phyloP scores from a whole-genome alignment of 805 yeast genomes.

The Saccharomycopsis olivae region DNA sequence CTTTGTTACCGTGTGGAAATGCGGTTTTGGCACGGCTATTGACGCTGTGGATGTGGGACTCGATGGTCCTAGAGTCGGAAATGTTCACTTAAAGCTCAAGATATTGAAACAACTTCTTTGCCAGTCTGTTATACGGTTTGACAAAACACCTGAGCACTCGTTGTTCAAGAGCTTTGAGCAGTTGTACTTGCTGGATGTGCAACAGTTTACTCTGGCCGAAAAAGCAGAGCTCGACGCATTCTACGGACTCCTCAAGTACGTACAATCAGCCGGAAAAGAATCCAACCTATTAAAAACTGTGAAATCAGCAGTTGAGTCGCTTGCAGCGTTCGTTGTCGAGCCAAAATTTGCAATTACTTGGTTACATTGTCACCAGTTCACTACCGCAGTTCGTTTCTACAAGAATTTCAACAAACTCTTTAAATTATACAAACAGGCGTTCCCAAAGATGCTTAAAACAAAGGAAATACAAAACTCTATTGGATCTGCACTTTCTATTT shows the following conservation, averaged over 20 bases:
- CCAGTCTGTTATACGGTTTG: not conserved
- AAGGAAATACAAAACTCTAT: no score
- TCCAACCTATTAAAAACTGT: no score
- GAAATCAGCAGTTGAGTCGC: not conserved
- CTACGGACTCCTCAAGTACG: constrained; percentile 5
- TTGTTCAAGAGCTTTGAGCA: not conserved
- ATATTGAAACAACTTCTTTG: not conserved
- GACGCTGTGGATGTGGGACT: not conserved
- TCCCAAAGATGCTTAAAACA: constrained; percentile 1
- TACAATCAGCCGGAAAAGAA: not conserved
- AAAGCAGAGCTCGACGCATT: constrained; percentile 1
- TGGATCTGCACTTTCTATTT: no score
- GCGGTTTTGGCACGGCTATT: constrained; percentile 1
- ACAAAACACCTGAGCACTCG: not conserved
- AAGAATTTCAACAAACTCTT: not conserved
- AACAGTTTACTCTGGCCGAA: constrained; percentile 6
- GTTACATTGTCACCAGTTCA: constrained; percentile 4
- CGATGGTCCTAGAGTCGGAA: constrained; percentile 4
- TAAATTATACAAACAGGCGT: constrained; percentile 1
- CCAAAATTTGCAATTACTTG: constrained; percentile 4
- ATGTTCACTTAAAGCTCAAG: constrained; percentile 5
- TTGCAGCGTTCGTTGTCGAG: no score
- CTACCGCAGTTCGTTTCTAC: not conserved
- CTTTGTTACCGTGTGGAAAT: constrained; percentile 9
- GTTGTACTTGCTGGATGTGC: not conserved